Base-by-base conservation (phyloP, 2,329 filamentous ascomycete species). In the Tolypocladium inflatum region DNA sequence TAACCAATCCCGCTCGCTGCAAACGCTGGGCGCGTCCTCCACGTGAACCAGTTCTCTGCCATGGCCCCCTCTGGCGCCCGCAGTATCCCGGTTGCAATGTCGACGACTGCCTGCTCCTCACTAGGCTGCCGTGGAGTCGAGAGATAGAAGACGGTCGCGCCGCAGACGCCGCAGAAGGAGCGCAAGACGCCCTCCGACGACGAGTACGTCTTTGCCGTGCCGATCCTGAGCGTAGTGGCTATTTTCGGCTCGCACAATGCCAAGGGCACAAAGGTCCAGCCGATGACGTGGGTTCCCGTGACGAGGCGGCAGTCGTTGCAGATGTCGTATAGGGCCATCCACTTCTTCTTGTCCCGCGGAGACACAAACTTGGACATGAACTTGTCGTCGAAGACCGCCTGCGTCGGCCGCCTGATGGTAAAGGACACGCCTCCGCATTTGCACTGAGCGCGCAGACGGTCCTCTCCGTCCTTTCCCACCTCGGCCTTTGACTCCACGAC, bases 391-490 rank as follows among this genome's bases (percentile, higher is more conserved):
- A 68, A 61, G 3, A 69, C 65, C 19, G 65, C 65, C 6, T 68
- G 56, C 4, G 64, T 68, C 1, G 78, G 78, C 3, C 76, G 70
- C 11, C 68, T 63, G 37, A 80, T 67, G 6, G 73, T 74, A 63
- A 80, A 79, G 4, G 73, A 75, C 0, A 80, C 74, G 11, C 78
- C 77, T 45, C 73, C 75, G 58, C 78, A 81, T 57, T 74, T 69
- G 61, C 78, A 80, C 60, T 78, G 60, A 0, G 70, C 78, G 0
- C 73, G 71, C 13, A 81, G 70, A 21, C 71, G 64, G 42, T 78
- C 72, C 48, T 70, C 63, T 11, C 74, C 75, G 10, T 72, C 64
- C 0, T 57, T 55, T 6, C 72, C 73, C 9, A 70, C 56, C 59
- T 76, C 73, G 0, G 64, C 59, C 52, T 66, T 23, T 6, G 67